Evolutionary conservation across 2,329 filamentous ascomycete genomes (phyloP).

Genomic region (Phyllosticta citriasiana): DNA sequence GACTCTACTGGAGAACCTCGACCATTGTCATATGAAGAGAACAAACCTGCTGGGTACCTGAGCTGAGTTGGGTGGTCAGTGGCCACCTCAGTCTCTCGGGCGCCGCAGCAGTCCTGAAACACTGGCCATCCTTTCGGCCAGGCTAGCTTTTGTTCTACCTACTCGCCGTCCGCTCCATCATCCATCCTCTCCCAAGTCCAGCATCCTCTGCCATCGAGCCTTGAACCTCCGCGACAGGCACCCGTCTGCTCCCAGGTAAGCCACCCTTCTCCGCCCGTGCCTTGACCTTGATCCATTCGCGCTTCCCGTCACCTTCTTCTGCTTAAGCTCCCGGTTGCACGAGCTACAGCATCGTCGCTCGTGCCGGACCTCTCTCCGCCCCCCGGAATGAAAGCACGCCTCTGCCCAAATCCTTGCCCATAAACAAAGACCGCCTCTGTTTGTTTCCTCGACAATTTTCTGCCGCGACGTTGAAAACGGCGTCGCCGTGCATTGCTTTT

Average conservation of each 20-base stretch:
- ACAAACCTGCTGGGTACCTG: too few species aligned
- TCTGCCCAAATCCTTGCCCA: background rate
- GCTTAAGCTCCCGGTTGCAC: background rate
- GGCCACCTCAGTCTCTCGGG: background rate
- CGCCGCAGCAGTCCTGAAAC: constrained; percentile 3
- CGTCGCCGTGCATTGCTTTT: background rate
- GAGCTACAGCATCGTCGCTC: background rate
- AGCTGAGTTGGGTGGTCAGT: too few species aligned
- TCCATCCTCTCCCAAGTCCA: background rate
- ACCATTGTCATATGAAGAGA: too few species aligned
- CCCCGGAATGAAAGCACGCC: background rate
- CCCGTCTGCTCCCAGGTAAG: background rate
- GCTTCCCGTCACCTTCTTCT: constrained; percentile 1
- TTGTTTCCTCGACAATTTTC: constrained; percentile 11
- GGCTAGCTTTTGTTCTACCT: background rate
- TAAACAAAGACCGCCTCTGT: background rate
- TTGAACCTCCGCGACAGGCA: background rate
- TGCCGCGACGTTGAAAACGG: background rate
- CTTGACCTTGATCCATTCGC: constrained; percentile 5
- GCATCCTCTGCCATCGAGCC: background rate
- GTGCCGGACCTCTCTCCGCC: background rate
- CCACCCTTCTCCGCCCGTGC: background rate
- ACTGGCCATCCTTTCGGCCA: constrained; percentile 1
- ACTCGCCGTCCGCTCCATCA: background rate
- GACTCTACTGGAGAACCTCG: too few species aligned